A percentile compares a stretch with the other conserved stretches of the same genome.
Conservation (phyloP, 2,329 filamentous ascomycete genomes). For the Didymella glomerata region DNA sequence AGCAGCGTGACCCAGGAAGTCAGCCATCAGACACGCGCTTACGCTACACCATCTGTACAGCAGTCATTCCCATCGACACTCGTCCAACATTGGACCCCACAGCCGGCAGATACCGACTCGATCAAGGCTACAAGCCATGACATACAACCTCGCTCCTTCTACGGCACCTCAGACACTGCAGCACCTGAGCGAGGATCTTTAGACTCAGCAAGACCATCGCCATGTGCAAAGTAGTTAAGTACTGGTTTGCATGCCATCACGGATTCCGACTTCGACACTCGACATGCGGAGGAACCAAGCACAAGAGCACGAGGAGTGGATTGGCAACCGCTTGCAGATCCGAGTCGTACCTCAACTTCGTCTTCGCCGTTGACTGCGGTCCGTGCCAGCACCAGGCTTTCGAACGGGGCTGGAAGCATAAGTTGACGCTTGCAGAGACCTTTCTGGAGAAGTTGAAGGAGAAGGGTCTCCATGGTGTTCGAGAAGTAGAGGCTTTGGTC, state of each 20-base stretch:
- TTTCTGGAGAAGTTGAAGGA: slow-evolving; percentile 23
- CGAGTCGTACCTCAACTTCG: slow-evolving; percentile 34
- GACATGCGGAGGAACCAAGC: slow-evolving; percentile 46
- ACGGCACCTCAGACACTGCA: background rate
- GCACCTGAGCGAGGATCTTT: background rate
- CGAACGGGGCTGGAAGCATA: slow-evolving; percentile 27
- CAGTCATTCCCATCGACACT: background rate
- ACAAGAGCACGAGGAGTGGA: slow-evolving; percentile 26
- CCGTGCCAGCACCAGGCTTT: slow-evolving; percentile 35
- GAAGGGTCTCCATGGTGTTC: slow-evolving; percentile 5
- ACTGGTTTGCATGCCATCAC: slow-evolving; percentile 48
- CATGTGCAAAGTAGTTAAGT: slow-evolving; percentile 52
- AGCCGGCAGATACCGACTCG: background rate
- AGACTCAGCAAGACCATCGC: background rate
- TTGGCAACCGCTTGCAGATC: slow-evolving; percentile 39
- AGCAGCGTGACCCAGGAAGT: background rate
- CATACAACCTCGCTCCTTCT: background rate
- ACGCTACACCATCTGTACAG: background rate
- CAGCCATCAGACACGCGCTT: background rate
- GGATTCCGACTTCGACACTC: slow-evolving; percentile 38
- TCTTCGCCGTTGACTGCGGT: slow-evolving; percentile 27
- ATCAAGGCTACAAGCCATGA: background rate
- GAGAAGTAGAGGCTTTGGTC: slow-evolving; percentile 22
- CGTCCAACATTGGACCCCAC: background rate
- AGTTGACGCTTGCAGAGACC: slow-evolving; percentile 23